Conservation (phyloP, 352 stramenopile species). For the Globisporangium cederbergense region DNA sequence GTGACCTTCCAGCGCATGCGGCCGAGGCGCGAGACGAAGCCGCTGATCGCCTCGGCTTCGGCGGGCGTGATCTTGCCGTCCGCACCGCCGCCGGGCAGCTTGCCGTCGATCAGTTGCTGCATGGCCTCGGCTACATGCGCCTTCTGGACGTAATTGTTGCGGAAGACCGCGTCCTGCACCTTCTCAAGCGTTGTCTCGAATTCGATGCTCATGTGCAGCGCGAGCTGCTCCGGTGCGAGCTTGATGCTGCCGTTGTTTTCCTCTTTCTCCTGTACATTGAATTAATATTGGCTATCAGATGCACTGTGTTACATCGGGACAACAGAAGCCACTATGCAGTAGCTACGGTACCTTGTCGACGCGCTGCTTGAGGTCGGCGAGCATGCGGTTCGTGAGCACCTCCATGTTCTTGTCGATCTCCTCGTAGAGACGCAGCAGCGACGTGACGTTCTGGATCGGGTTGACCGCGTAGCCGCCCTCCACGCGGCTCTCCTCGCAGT, state of each 20-base stretch:
- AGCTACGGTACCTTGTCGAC: slow-evolving; percentile 29
- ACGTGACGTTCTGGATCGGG: slow-evolving; percentile 67
- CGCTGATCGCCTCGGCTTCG: slow-evolving; percentile 69
- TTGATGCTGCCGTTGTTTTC: slow-evolving; percentile 42
- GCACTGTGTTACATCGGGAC: neutral
- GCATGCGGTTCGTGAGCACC: slow-evolving; percentile 63
- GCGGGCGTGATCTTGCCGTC: slow-evolving; percentile 55
- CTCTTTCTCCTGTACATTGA: slow-evolving; percentile 23
- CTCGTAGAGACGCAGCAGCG: slow-evolving; percentile 71
- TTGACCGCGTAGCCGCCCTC: slow-evolving; percentile 47
- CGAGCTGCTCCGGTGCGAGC: slow-evolving; percentile 61
- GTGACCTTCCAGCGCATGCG: slow-evolving; percentile 79
- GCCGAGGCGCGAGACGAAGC: slow-evolving; percentile 65
- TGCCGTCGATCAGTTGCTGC: slow-evolving; percentile 48
- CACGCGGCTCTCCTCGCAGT: slow-evolving; percentile 22
- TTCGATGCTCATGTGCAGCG: slow-evolving; percentile 78
- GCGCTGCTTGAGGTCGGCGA: slow-evolving; percentile 56
- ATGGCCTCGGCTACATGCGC: slow-evolving; percentile 73
- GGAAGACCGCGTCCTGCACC: slow-evolving; percentile 81
- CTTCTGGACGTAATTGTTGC: slow-evolving; percentile 82
- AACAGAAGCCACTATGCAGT: neutral
- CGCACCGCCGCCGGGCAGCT: slow-evolving; percentile 42
- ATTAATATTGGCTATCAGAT: neutral
- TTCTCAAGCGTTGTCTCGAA: slow-evolving; percentile 79
- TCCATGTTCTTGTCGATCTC: slow-evolving; percentile 87